phyloP scores from a whole-genome alignment of 2,329 filamentous ascomycete genomes.

The Colletotrichum higginsianum region DNA sequence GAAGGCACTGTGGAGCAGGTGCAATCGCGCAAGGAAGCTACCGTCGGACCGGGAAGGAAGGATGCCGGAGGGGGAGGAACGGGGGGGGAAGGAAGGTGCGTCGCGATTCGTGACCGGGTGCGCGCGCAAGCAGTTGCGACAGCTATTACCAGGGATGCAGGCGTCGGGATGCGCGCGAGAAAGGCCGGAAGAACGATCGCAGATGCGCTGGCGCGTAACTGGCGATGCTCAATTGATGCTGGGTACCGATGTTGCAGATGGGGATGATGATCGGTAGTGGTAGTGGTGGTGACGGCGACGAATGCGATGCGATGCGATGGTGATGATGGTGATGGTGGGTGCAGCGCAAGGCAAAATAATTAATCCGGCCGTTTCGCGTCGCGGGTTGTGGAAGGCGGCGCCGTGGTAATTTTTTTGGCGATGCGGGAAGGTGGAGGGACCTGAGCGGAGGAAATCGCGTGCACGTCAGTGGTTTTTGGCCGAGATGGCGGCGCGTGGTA shows the following conservation, averaged over 20 bases:
- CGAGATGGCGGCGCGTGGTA: slow-evolving; percentile 62
- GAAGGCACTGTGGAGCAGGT: slow-evolving; percentile 7
- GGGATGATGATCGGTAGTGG: slow-evolving; percentile 18
- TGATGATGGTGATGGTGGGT: background rate
- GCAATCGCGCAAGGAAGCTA: slow-evolving; percentile 14
- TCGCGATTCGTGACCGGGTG: slow-evolving; percentile 11
- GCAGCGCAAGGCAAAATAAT: slow-evolving; percentile 17
- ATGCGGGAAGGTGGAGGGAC: slow-evolving; percentile 47
- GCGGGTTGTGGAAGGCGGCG: slow-evolving; percentile 21
- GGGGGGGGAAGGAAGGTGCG: slow-evolving; percentile 6
- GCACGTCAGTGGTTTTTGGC: slow-evolving; percentile 61
- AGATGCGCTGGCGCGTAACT: slow-evolving; percentile 15
- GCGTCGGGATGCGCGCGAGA: slow-evolving; percentile 2
- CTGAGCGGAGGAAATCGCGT: slow-evolving; percentile 61
- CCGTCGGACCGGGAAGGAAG: slow-evolving; percentile 9
- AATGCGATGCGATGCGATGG: slow-evolving; percentile 4
- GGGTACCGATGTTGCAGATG: slow-evolving; percentile 9
- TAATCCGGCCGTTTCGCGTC: slow-evolving; percentile 34
- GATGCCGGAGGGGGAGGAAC: slow-evolving; percentile 7
- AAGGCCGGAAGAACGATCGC: background rate
- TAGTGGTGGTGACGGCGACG: slow-evolving; percentile 2
- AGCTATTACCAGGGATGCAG: slow-evolving; percentile 11
- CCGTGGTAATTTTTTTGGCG: slow-evolving; percentile 25
- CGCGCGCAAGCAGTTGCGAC: slow-evolving; percentile 15
- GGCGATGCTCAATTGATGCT: slow-evolving; percentile 19